Base-by-base conservation (phyloP, 1,284 basidiomycete species). In the Neonothopanus nambi region DNA sequence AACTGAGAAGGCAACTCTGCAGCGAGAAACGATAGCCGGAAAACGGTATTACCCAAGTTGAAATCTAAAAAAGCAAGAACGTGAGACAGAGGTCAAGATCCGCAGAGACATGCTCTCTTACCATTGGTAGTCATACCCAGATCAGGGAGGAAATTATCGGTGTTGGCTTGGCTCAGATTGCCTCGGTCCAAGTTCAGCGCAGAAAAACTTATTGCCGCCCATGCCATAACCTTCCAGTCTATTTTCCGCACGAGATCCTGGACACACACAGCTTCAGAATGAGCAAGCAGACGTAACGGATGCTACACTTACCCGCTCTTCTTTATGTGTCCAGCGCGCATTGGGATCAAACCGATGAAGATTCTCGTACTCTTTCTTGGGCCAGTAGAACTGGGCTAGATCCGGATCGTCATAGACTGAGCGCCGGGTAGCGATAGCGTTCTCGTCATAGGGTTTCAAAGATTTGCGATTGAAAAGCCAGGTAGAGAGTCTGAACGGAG, bases 1-100 rank as follows among this genome's bases (percentile, higher is more conserved):
- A 90, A 70, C 59, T 89, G 87, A 1, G 85, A 87, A n/a, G 87
- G 87, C 24, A 89, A 66, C 61, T 87, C 85, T 4, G 84, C 82
- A 35, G 66, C 70, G 33, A 89, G 67, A 67, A 89, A 88, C 37
- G 79, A 69, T 1, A 87, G 56, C 47, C 79, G 74, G 59, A 79
- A 81, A 2, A 86, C 53, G 0, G 72, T 81, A 58, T 85, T 88
- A 13, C 85, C 88, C 33, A 81, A 65, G 66, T 90, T 88, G 65
- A 77, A 87, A 59, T 87, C 81, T 54, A 35, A 26, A 50, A 50
- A 23, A 40, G 17, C 23, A 15, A 5, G 33, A 13, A 40, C 78
- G 38, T 33, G 26, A 1, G 28, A 28, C 15, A 33, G 52, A 42
- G n/a, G 37, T 15, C 4, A 48, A 5, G 15, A 24, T 9, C 26